Evolutionary conservation across 805 yeast genomes (phyloP).

Genomic region (Metschnikowia kofuensis): DNA sequence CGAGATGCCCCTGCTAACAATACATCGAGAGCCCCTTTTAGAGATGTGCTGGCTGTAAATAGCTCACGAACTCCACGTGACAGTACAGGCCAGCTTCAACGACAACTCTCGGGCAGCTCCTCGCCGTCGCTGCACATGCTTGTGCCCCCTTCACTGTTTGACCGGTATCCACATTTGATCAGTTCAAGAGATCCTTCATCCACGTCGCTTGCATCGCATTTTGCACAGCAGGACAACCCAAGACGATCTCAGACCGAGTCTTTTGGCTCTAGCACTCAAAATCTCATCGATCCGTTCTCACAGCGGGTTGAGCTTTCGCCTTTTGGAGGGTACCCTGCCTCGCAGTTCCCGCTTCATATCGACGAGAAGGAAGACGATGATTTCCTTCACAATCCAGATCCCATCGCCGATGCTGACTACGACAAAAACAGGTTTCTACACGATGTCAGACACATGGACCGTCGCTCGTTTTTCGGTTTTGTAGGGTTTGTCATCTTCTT

Average conservation of each 20-base stretch:
- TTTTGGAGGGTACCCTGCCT: constrained; percentile 95
- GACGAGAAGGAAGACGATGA: constrained; percentile 96
- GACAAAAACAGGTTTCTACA: constrained; percentile 65
- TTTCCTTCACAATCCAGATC: constrained; percentile 93
- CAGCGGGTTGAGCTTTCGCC: constrained; percentile 41
- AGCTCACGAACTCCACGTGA: not conserved
- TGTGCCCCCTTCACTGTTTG: constrained; percentile 17
- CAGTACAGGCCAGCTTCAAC: not conserved
- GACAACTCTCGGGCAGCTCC: constrained; percentile 1
- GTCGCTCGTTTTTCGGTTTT: constrained; percentile 57
- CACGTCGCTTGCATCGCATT: constrained; percentile 13
- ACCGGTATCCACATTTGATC: constrained; percentile 19
- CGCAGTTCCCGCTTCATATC: constrained; percentile 88
- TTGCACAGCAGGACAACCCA: not conserved
- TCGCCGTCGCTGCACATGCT: constrained; percentile 5
- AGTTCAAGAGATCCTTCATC: constrained; percentile 15
- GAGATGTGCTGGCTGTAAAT: not conserved
- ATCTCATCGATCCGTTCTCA: constrained; percentile 13
- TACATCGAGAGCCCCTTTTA: not conserved
- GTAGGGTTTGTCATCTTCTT: constrained; percentile 55
- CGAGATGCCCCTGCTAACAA: not conserved
- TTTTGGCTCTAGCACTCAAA: constrained; percentile 8
- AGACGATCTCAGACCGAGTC: constrained; percentile 8
- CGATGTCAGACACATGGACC: constrained; percentile 67
- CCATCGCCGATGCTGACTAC: constrained; percentile 82